Evolutionary conservation across 805 yeast genomes (phyloP), one percentile per base, ranked within the genome.

Genomic region (Candida taoyuanica): DNA sequence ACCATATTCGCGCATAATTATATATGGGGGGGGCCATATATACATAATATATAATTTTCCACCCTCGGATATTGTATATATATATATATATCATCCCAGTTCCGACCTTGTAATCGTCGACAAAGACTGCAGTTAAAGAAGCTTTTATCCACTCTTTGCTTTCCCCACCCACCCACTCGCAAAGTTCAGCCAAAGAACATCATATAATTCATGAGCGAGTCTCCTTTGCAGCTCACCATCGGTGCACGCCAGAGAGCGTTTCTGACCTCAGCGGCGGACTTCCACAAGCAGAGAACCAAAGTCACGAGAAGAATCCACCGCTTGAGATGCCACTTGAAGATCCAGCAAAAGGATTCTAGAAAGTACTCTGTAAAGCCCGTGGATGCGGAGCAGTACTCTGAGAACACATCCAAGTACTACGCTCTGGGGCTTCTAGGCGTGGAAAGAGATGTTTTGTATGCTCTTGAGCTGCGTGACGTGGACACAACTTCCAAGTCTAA

Each of bases 361-460:
- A 70, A 76, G 52, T 83, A 80, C 59, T 54, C 63, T 24, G 56
- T 63, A 14, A 72, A 73, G 43, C 72, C 70, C 41, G 68, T 84
- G 19, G 52, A 68, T 2, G 39, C 62, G 0, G 77, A 68, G 7
- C 73, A 76, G 40, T 80, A 80, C 46, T 68, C 62, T 5, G 44
- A 58, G 16, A 76, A 85, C 49, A 21, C 24, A 21, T 57, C 60
- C 11, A 64, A 71, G 44, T 76, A 64, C 53, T 91, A 81, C 24
- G 66, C 70, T 28, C 61, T 87, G 18, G 59, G 77, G n/a, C 63
- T 88, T 17, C 65, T 77, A 40, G 71, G 73, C n/a, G 78, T 83
- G 2, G 98, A 93, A 60, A 73, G 96, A 55, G 85, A 86, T 49
- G 65, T 79, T 55, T 68, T 86, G 21, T 75, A 71, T 49, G 82